Evolutionary conservation across 179 eudicot genomes (phyloP).

Genomic region (Beta macrorhiza): DNA sequence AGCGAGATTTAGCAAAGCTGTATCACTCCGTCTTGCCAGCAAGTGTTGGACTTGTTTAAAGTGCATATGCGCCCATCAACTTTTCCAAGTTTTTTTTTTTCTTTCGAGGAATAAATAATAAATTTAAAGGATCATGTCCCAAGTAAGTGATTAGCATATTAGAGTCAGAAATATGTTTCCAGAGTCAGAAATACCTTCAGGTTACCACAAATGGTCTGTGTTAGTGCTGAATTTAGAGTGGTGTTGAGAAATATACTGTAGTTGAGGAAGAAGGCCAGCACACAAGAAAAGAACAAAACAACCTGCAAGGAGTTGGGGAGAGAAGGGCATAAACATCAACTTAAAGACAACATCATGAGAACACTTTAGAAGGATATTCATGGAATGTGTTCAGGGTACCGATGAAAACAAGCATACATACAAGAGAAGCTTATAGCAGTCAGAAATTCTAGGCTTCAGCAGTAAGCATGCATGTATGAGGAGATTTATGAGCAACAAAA

Average conservation of each 20-base stretch:
- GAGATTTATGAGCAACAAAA: not conserved
- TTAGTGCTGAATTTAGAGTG: constrained; percentile 91
- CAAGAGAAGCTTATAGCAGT: constrained; percentile 7
- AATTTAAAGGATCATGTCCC: not conserved
- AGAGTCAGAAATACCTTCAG: constrained; percentile 58
- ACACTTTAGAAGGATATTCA: not conserved
- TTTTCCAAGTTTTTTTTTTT: not conserved
- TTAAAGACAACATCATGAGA: not conserved
- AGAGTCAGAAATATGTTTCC: too few relatives aligned
- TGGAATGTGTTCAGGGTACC: not conserved
- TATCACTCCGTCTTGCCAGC: not conserved
- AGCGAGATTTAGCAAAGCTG: not conserved
- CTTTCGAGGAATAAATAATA: not conserved
- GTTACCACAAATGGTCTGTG: constrained; percentile 96
- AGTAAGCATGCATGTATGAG: constrained; percentile 4
- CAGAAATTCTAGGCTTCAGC: not conserved
- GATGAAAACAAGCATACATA: not conserved
- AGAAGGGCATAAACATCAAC: not conserved
- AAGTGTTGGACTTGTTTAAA: not conserved
- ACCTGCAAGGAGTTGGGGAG: constrained; percentile 42
- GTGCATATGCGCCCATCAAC: not conserved
- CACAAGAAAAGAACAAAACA: constrained; percentile 80
- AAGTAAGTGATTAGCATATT: not conserved
- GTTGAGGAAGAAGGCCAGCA: constrained; percentile 83
- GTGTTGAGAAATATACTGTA: constrained; percentile 90